Evolutionary conservation across 306 rosid genomes (phyloP).

Genomic region (Crataegus laevigata): DNA sequence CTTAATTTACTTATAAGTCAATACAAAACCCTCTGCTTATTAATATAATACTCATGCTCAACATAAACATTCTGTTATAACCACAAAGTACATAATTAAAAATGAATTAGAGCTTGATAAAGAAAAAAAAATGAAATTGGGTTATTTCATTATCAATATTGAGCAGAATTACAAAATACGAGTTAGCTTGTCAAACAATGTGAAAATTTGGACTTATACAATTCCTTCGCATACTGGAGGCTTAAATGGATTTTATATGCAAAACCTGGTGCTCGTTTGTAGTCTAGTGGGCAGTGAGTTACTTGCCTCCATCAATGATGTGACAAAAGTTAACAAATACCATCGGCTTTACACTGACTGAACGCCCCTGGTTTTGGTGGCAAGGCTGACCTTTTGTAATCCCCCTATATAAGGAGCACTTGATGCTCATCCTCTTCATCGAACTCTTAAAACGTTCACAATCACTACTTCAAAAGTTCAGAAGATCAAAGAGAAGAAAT

Average conservation of each 20-base stretch:
- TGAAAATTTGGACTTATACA: not conserved
- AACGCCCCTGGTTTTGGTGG: not conserved
- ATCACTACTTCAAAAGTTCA: not conserved
- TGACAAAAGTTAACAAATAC: not conserved
- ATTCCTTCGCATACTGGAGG: not conserved
- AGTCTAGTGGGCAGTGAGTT: not conserved
- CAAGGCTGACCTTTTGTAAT: not conserved
- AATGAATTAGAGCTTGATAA: too few species aligned
- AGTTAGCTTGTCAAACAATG: not conserved
- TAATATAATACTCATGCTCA: too few species aligned
- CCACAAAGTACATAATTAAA: too few species aligned
- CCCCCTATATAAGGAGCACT: not conserved
- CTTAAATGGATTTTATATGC: not conserved
- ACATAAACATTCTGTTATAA: too few species aligned
- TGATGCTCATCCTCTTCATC: not conserved
- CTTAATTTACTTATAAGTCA: rapidly evolving
- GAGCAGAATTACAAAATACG: too few species aligned
- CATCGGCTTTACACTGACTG: not conserved
- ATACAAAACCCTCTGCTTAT: rapidly evolving
- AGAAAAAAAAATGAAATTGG: too few species aligned
- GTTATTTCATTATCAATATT: too few species aligned
- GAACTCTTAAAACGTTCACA: not conserved
- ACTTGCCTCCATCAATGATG: too few species aligned
- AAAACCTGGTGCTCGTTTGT: not conserved
- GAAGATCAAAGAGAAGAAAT: not conserved